Evolutionary conservation across 139 green algal genomes (phyloP).

Genomic region (Chlorella sp.): DNA sequence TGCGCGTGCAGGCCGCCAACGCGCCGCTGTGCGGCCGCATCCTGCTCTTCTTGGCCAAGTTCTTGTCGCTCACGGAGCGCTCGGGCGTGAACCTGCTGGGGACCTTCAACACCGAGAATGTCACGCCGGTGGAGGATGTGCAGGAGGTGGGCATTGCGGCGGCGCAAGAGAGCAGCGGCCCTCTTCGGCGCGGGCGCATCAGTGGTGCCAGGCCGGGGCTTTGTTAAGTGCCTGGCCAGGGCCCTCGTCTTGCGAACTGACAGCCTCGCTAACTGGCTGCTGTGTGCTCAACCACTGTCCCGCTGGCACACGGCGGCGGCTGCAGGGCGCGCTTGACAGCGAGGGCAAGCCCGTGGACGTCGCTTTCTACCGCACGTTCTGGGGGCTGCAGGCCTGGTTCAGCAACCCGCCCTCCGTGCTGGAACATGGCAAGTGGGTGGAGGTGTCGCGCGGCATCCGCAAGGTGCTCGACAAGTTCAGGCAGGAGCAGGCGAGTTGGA

Average conservation of each 20-base stretch:
- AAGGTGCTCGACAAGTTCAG: conserved; percentile 42
- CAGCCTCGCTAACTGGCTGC: too few species aligned
- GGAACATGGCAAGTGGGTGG: conserved; percentile 34
- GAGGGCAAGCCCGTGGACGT: conserved; percentile 57
- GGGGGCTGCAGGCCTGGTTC: conserved; percentile 67
- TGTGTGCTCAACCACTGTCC: too few species aligned
- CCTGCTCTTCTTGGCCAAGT: conserved; percentile 57
- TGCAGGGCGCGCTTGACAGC: conserved; percentile 43
- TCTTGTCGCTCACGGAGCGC: conserved; percentile 59
- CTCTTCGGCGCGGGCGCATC: neutral
- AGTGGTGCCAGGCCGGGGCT: too few species aligned
- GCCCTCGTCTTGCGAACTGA: too few species aligned
- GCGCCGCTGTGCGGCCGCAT: conserved; percentile 59
- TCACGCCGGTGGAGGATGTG: conserved; percentile 55
- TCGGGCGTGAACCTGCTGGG: conserved; percentile 65
- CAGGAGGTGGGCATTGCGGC: conserved; percentile 27
- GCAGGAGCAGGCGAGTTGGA: conserved; percentile 21
- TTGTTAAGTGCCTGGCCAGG: neutral
- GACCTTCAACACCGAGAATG: conserved; percentile 51
- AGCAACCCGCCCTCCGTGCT: conserved; percentile 18
- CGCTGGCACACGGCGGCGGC: neutral
- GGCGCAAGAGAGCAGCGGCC: neutral
- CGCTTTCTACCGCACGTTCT: conserved; percentile 78
- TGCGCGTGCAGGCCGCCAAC: conserved; percentile 31
- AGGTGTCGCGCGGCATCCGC: conserved; percentile 20